A percentile compares a stretch with the other conserved stretches of the same genome.
These are phyloP conservation scores for Moniliophthora roreri DNA, from an alignment of 1,284 basidiomycete genomes.

Conservation along the genomic window DNA sequence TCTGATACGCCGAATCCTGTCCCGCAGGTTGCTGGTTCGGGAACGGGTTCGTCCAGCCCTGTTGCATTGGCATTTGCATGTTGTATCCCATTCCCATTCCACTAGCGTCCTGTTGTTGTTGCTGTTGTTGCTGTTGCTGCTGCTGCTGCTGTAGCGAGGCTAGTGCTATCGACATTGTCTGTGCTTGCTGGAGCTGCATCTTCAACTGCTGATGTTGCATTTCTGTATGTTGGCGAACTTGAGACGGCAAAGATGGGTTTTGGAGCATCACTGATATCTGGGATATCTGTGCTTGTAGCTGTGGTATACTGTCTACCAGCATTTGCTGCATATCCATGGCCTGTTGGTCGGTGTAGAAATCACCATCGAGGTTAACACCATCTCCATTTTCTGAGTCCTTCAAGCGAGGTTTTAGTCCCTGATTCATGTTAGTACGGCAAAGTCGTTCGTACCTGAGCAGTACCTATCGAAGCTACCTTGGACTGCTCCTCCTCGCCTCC, in stretches of 20 bases:
- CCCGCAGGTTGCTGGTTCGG: conserved; percentile 60
- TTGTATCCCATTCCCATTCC: conserved; percentile 34
- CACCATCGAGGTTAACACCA: conserved; percentile 40
- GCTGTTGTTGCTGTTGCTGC: conserved; percentile 43
- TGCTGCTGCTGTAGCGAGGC: conserved; percentile 51
- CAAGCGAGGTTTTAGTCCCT: not conserved
- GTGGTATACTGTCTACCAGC: conserved; percentile 69
- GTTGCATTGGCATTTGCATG: conserved; percentile 27
- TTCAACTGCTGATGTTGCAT: conserved; percentile 76
- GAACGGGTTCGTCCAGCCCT: conserved; percentile 52
- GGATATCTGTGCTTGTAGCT: conserved; percentile 75
- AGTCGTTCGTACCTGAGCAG: not conserved
- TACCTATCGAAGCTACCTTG: conserved; percentile 19
- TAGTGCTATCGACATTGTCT: conserved; percentile 61
- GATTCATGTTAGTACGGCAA: not conserved
- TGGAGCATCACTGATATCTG: conserved; percentile 77
- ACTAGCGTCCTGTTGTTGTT: conserved; percentile 25
- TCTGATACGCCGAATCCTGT: conserved; percentile 81
- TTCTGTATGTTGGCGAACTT: conserved; percentile 75
- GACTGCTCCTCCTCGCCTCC: conserved; percentile 32
- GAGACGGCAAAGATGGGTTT: conserved; percentile 66
- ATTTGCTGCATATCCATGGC: conserved; percentile 68
- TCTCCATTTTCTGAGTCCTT: not conserved
- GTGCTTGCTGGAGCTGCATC: conserved; percentile 74
- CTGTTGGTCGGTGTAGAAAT: conserved; percentile 66